Base-by-base conservation (phyloP, 2,329 filamentous ascomycete genomes). In the Colletotrichum salicis region DNA sequence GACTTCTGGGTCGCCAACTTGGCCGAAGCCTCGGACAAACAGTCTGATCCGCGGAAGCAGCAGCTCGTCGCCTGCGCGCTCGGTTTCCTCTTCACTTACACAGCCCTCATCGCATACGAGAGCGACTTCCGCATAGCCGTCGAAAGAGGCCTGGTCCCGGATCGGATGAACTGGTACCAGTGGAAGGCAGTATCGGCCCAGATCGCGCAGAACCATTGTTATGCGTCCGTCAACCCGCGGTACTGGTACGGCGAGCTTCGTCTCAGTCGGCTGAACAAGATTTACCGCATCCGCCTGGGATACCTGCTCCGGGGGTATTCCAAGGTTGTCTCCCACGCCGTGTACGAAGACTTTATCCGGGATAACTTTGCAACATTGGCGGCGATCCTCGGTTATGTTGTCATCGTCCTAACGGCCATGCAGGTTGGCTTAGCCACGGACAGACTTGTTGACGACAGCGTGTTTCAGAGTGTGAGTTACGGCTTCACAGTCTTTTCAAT, bases 401-500 rank as follows among this genome's bases (percentile, higher is more conserved):
- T 80, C 51, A 74, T 88, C 19, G 78, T 86, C 22, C 78, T 88
- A 37, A 83, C 83, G 3, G 86, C 86, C 0, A 85, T 88, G 83
- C 86, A 88, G 76, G 84, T 87, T 13, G 84, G 83, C 0, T 76
- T 87, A 12, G 79, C 80, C 2, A 85, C 81, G 0, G 72, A 80
- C 2, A 56, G 57, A 29, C 79, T 86, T 1, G 59, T 57, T 0
- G 72, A 77, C 0, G 84, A 80, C 71, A n/a, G 70, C 0, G 67
- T 74, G 0, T 89, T 88, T 74, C 81, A 85, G 74, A 63, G 68
- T 10, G 84, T 81, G 1, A 82, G 82, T 1, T 86, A 85, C 70
- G 85, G 84, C 2, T 87, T 89, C 67, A 82, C 84, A 3, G 76
- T 87, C 5, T 87, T 88, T 66, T 79, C 84, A 0, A 85, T 88